phyloP scores from a whole-genome alignment of 441 rosid genomes.

The Populus hybrid region DNA sequence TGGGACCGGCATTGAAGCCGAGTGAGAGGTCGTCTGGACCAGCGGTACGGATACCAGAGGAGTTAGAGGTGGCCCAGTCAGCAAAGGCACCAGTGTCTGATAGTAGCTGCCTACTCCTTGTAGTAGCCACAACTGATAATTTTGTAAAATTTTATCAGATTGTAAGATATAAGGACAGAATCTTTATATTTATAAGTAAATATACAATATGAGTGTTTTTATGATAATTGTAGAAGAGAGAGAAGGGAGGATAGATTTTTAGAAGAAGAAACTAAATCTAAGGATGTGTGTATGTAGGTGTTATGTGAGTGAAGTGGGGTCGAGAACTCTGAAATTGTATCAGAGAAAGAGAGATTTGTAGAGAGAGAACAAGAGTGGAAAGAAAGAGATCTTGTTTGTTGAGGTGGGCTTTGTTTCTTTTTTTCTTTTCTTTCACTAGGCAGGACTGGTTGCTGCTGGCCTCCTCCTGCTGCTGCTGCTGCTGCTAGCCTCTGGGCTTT shows the following conservation, averaged over 20 bases:
- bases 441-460: conserved; percentile 18
- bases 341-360: conserved; percentile 20
- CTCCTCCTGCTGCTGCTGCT: conserved; percentile 18
- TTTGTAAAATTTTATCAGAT: neutral
- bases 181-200: conserved; percentile 5
- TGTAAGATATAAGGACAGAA: neutral
- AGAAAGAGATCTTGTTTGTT: conserved; percentile 29
- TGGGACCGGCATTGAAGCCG: conserved; percentile 88
- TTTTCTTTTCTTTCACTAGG: neutral
- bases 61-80: conserved; percentile 73
- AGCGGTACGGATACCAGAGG: conserved; percentile 59
- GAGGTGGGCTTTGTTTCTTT: conserved; percentile 6
- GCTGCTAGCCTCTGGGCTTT: conserved; percentile 9
- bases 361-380: conserved; percentile 4
- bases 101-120: conserved; percentile 68
- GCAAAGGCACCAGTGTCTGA: conserved; percentile 93
- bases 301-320: conserved; percentile 36
- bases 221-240: conserved; percentile 16
- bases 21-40: conserved; percentile 85
- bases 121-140: conserved; percentile 85
- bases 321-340: conserved; percentile 35
- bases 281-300: conserved; percentile 29
- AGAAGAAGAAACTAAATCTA: conserved; percentile 17
- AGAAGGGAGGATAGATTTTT: conserved; percentile 11
- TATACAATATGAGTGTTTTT: neutral